A percentile compares a stretch with the other conserved stretches of the same genome.
Evolutionary conservation across 164 flowering plant genomes (phyloP).

Genomic region (Berberis thunbergii): DNA sequence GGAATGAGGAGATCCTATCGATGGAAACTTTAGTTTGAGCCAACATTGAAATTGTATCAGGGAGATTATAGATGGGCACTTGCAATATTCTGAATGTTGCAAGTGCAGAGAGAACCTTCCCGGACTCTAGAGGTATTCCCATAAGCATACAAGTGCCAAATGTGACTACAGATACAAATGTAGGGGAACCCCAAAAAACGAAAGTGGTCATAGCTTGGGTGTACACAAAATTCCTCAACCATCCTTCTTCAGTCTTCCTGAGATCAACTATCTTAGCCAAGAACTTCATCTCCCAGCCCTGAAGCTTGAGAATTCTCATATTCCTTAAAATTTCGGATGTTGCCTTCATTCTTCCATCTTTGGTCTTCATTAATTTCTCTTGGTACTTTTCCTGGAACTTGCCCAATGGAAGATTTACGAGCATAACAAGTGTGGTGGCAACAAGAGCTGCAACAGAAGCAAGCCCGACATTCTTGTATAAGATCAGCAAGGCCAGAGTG

Average conservation of each 20-base stretch:
- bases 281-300: slow-evolving; percentile 58
- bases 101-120: slow-evolving; percentile 30
- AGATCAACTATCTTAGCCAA: slow-evolving; percentile 30
- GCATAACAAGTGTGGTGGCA: slow-evolving; percentile 28
- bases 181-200: slow-evolving; percentile 38
- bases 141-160: slow-evolving; percentile 36
- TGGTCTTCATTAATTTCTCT: slow-evolving; percentile 36
- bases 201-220: slow-evolving; percentile 25
- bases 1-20: no score
- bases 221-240: slow-evolving; percentile 32
- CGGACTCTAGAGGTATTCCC: slow-evolving; percentile 41
- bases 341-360: slow-evolving; percentile 44
- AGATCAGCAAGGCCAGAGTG: slow-evolving; percentile 26
- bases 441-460: slow-evolving; percentile 26
- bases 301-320: slow-evolving; percentile 56
- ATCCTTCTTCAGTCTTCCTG: slow-evolving; percentile 28
- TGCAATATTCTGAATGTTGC: no score
- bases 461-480: slow-evolving; percentile 30
- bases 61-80: no score
- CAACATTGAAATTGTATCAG: no score
- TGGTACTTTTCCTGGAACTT: slow-evolving; percentile 33
- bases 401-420: slow-evolving; percentile 39
- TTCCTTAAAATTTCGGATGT: slow-evolving; percentile 45
- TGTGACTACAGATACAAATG: slow-evolving; percentile 36
- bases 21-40: no score